Conservation (phyloP, 2,329 filamentous ascomycete genomes). For the Bipolaris gigantea region DNA sequence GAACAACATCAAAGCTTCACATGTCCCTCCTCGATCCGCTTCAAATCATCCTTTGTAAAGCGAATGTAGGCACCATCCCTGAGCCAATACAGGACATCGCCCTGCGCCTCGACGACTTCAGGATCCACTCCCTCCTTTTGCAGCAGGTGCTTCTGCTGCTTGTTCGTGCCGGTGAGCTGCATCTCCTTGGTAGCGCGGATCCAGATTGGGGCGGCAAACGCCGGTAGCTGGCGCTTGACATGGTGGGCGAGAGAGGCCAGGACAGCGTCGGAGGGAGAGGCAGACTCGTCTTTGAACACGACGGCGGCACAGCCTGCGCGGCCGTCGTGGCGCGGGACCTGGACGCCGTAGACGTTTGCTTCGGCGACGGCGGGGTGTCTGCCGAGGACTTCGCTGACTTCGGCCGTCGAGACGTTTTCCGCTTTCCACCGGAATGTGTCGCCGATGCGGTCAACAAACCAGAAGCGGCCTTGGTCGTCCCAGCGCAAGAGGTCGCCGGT, state of each 20-base stretch:
- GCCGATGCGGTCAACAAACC: constrained; percentile 45
- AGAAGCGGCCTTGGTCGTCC: constrained; percentile 41
- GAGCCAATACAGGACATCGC: constrained; percentile 49
- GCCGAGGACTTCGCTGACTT: constrained; percentile 49
- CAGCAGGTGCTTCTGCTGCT: constrained; percentile 50
- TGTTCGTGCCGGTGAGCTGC: constrained; percentile 52
- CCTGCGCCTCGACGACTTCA: constrained; percentile 38
- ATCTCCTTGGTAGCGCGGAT: constrained; percentile 45
- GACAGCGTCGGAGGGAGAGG: constrained; percentile 15
- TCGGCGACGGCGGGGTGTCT: constrained; percentile 45
- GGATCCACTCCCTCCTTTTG: constrained; percentile 49
- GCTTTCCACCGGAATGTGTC: constrained; percentile 49
- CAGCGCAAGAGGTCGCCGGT: constrained; percentile 41
- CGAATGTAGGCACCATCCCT: constrained; percentile 31
- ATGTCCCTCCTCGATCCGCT: constrained; percentile 28
- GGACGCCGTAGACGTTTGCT: constrained; percentile 51
- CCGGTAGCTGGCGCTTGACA: constrained; percentile 43
- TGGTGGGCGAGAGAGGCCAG: constrained; percentile 40
- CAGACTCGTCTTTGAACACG: constrained; percentile 29
- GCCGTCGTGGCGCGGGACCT: constrained; percentile 49
- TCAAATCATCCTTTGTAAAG: constrained; percentile 31
- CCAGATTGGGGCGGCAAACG: constrained; percentile 51
- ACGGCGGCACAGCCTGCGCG: constrained; percentile 51
- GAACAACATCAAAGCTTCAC: constrained; percentile 33
- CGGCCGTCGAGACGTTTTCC: constrained; percentile 52